A percentile compares a stretch with the other conserved stretches of the same genome.
Evolutionary conservation across 1,139 yeast species (phyloP).

Genomic region (Kurtzmaniella natalensis): DNA sequence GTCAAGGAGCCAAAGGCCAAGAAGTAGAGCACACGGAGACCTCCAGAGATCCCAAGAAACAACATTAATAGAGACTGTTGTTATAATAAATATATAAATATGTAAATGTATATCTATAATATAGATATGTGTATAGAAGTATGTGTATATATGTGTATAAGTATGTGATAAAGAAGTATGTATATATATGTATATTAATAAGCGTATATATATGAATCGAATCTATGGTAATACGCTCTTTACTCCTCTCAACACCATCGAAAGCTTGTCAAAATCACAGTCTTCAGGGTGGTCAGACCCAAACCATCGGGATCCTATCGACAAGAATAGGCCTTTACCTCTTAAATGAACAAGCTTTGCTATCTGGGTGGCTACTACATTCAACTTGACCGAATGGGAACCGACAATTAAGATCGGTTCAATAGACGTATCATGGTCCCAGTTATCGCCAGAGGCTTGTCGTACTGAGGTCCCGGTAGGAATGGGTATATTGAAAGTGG

Average conservation of each 20-base stretch:
- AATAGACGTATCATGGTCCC: constrained; percentile 21
- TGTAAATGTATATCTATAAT: no score
- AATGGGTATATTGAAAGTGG: constrained; percentile 39
- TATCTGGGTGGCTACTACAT: constrained; percentile 40
- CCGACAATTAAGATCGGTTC: constrained; percentile 42
- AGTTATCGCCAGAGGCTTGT: constrained; percentile 10
- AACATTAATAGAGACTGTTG: no score
- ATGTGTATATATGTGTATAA: no score
- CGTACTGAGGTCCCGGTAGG: constrained; percentile 26
- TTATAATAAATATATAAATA: no score
- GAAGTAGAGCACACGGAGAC: no score
- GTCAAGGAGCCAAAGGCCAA: constrained; percentile 34
- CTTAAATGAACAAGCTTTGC: constrained; percentile 30
- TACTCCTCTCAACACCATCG: constrained; percentile 35
- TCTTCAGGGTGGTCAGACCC: constrained; percentile 30
- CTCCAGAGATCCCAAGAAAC: no score
- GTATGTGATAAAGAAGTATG: no score
- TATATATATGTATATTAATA: no score
- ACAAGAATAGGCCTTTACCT: constrained; percentile 27
- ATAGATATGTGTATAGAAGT: no score
- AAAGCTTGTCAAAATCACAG: constrained; percentile 38
- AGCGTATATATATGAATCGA: no score
- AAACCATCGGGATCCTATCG: constrained; percentile 43
- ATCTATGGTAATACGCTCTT: constrained; percentile 21
- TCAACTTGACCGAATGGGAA: constrained; percentile 35